Conservation (phyloP, 352 stramenopile species). For the Phytophthora colocasiae region DNA sequence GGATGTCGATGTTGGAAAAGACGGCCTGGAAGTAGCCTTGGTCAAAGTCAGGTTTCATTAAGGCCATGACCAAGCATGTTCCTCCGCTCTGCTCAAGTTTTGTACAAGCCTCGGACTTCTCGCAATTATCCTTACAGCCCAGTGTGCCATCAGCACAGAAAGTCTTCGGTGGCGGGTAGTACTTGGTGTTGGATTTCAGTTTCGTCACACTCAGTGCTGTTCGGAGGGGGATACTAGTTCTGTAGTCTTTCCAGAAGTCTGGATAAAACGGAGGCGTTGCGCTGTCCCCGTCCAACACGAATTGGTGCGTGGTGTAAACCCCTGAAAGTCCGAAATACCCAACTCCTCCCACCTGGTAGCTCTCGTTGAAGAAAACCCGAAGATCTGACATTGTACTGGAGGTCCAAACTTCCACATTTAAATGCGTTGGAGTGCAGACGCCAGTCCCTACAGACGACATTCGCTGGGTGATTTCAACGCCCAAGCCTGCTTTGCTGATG, state of each 20-base stretch:
- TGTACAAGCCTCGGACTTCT: conserved; percentile 52
- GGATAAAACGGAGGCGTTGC: conserved; percentile 37
- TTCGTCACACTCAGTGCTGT: conserved; percentile 20
- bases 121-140: conserved; percentile 58
- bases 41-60: conserved; percentile 43
- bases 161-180: conserved; percentile 36
- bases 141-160: conserved; percentile 43
- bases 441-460: conserved; percentile 45
- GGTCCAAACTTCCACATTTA: conserved; percentile 67
- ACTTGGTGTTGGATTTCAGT: conserved; percentile 39
- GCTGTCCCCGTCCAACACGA: conserved; percentile 29
- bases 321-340: conserved; percentile 54
- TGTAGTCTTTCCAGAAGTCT: conserved; percentile 67
- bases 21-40: conserved; percentile 53
- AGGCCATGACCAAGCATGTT: conserved; percentile 52
- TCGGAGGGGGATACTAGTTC: conserved; percentile 43
- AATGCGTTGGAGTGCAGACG: conserved; percentile 56
- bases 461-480: conserved; percentile 30
- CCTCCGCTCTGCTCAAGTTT: conserved; percentile 32
- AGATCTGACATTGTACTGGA: conserved; percentile 40
- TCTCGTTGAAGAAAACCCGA: conserved; percentile 61
- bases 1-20: conserved; percentile 55
- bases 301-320: conserved; percentile 54
- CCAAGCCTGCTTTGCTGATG: conserved; percentile 15
- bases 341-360: conserved; percentile 38